phyloP scores from a whole-genome alignment of 257 asterid species.

The Linderniella brevidens region DNA sequence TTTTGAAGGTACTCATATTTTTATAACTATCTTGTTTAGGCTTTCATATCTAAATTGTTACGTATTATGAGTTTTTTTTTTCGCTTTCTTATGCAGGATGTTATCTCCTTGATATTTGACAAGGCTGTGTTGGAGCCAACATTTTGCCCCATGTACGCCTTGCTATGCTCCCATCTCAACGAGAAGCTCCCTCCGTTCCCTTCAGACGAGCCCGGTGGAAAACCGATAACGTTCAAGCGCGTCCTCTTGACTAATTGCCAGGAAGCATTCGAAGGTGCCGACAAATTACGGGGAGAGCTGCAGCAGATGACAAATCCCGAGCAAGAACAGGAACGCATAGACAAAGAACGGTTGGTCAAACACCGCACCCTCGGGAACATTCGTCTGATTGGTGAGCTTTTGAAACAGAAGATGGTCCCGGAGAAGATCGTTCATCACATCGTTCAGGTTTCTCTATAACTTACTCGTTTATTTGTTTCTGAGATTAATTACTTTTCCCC shows the following conservation, averaged over 20 bases:
- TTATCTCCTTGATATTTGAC: slow-evolving; percentile 81
- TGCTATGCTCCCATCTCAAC: slow-evolving; percentile 78
- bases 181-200: slow-evolving; percentile 77
- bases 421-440: slow-evolving; percentile 96
- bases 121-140: slow-evolving; percentile 97
- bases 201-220: slow-evolving; percentile 88
- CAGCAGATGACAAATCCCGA: slow-evolving; percentile 78
- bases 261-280: slow-evolving; percentile 88
- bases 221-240: slow-evolving; percentile 74
- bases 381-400: slow-evolving; percentile 87
- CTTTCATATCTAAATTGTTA: neutral
- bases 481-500: no score
- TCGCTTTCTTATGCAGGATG: slow-evolving; percentile 39
- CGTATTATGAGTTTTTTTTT: no score
- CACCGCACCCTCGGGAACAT: slow-evolving; percentile 91
- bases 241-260: slow-evolving; percentile 67
- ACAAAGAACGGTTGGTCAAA: slow-evolving; percentile 72
- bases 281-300: slow-evolving; percentile 58
- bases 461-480: no score
- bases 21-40: neutral
- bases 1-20: slow-evolving; percentile 37
- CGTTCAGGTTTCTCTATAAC: slow-evolving; percentile 47
- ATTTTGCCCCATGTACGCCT: slow-evolving; percentile 83
- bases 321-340: slow-evolving; percentile 66
- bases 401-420: slow-evolving; percentile 94